Conservation (phyloP, 306 rosid species). For the Crataegus laevigata region DNA sequence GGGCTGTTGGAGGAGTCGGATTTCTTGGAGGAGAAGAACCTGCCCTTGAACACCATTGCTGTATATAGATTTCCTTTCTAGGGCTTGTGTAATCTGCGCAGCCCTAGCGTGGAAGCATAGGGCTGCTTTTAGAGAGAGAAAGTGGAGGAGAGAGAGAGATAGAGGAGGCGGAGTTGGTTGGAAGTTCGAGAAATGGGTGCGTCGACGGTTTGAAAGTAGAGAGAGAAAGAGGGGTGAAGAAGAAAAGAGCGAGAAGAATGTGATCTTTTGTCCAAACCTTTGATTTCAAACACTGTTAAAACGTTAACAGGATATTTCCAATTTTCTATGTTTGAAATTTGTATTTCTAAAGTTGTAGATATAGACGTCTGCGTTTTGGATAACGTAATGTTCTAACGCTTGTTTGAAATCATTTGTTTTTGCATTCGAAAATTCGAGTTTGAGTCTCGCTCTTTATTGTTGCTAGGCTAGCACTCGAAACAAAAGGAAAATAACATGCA, state of each 20-base stretch:
- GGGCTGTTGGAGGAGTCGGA: constrained; percentile 78
- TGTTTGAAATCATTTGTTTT: no score
- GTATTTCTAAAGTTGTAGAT: no score
- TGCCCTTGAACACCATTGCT: constrained; percentile 85
- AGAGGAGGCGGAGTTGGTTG: constrained; percentile 1
- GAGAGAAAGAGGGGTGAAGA: background rate
- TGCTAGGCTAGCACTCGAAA: accelerated
- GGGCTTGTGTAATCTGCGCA: constrained; percentile 11
- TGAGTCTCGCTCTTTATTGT: accelerated
- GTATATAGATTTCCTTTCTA: background rate
- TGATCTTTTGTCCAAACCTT: background rate
- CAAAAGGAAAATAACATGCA: accelerated
- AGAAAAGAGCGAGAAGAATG: background rate
- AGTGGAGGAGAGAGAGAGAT: background rate
- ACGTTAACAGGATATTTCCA: background rate
- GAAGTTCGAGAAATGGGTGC: background rate
- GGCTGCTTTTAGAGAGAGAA: constrained; percentile 8
- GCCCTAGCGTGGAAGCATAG: constrained; percentile 38
- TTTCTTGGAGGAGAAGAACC: constrained; percentile 89
- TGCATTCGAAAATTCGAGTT: no score
- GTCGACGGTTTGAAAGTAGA: background rate
- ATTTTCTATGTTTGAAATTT: background rate
- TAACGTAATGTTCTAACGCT: no score
- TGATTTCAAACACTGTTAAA: background rate
- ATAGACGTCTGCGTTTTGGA: no score